phyloP scores from a whole-genome alignment of 305 asterid species.

The Solanum hybrid region DNA sequence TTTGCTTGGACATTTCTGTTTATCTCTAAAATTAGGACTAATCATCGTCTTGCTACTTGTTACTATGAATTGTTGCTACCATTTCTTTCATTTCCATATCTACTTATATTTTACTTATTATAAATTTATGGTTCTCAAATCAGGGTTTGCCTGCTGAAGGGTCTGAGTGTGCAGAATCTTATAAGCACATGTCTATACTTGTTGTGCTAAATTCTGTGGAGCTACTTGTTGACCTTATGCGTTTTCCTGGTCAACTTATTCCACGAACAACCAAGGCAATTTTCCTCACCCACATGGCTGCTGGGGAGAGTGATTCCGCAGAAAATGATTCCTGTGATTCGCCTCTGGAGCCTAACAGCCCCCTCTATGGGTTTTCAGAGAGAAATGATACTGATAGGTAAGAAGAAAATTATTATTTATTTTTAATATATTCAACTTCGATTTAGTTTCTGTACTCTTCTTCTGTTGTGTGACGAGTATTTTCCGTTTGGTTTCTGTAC shows the following conservation, averaged over 20 bases:
- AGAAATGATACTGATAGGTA: conserved; percentile 74
- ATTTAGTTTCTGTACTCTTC: not conserved
- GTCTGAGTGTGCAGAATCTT: conserved; percentile 75
- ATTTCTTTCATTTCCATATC: not conserved
- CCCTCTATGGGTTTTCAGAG: conserved; percentile 81
- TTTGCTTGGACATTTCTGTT: not conserved
- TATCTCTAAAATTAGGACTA: not conserved
- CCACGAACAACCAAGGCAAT: conserved; percentile 87
- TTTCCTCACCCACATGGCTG: conserved; percentile 84
- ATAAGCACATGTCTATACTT: conserved; percentile 87
- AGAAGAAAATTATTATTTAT: conserved; percentile 2
- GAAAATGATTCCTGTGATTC: conserved; percentile 99
- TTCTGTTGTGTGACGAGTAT: not conserved
- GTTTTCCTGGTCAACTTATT: conserved; percentile 95
- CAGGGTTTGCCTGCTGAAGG: conserved; percentile 97
- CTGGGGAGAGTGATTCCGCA: conserved; percentile 99
- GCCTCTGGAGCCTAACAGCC: conserved; percentile 97
- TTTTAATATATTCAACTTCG: not conserved
- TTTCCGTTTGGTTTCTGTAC: not conserved
- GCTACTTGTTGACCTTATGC: conserved; percentile 80
- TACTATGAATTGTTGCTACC: not conserved
- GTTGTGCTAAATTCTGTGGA: conserved; percentile 86
- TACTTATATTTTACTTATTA: not conserved
- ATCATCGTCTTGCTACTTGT: not conserved
- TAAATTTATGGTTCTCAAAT: conserved; percentile 12